Evolutionary conservation across 2,329 filamentous ascomycete species (phyloP).

Genomic region (Fusarium succisae): DNA sequence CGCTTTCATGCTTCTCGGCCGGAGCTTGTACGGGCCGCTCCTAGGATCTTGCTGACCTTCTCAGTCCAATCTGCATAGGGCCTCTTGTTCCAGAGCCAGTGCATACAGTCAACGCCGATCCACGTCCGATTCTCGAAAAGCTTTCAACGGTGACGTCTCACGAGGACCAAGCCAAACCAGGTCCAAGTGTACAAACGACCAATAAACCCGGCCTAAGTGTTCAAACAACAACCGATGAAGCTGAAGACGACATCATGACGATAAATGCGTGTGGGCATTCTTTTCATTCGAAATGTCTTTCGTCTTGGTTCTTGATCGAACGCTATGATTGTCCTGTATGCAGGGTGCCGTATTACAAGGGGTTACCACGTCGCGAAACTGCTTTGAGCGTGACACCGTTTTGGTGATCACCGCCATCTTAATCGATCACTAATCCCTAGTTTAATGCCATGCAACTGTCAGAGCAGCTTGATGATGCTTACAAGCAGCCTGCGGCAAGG

Average conservation of each 20-base stretch:
- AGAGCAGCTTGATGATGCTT: neutral
- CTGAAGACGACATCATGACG: conserved; percentile 47
- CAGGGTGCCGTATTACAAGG: conserved; percentile 46
- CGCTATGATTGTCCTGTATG: conserved; percentile 53
- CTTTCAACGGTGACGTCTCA: conserved; percentile 21
- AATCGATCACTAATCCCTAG: conserved; percentile 14
- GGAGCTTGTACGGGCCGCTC: neutral
- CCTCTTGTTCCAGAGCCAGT: conserved; percentile 43
- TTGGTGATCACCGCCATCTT: conserved; percentile 14
- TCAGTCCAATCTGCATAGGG: conserved; percentile 48
- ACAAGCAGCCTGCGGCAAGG: conserved; percentile 4
- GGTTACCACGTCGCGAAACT: conserved; percentile 10
- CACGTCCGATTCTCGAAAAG: conserved; percentile 28
- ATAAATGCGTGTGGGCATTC: conserved; percentile 51
- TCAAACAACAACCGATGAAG: neutral
- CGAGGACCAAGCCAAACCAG: neutral
- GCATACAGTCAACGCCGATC: conserved; percentile 23
- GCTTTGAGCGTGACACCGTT: conserved; percentile 33
- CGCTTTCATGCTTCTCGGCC: conserved; percentile 16
- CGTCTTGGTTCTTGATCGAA: conserved; percentile 51
- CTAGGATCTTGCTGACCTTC: neutral
- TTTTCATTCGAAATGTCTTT: conserved; percentile 53
- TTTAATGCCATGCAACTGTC: neutral
- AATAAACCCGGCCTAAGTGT: neutral
- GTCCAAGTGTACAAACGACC: neutral